Percentiles rank a stretch among this genome's conserved stretches.
Conservation (phyloP, 2,329 filamentous ascomycete genomes). For the Cercospora berteroae region DNA sequence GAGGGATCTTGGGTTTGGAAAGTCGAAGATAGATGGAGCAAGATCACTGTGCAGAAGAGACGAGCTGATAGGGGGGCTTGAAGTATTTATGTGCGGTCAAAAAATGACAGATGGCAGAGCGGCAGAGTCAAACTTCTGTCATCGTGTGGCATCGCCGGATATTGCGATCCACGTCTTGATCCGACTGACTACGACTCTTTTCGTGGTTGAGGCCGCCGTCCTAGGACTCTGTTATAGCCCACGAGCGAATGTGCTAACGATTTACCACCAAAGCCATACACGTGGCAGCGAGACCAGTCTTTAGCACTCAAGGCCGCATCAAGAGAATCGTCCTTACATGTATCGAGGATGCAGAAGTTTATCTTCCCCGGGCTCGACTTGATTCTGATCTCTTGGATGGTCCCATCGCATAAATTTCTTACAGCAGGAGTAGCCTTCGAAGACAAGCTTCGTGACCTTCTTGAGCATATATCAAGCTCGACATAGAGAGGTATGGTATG, state of each 20-base stretch:
- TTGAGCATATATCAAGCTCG: not conserved
- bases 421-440: not conserved
- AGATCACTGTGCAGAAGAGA: not conserved
- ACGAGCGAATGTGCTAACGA: not conserved
- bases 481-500: too few relatives aligned
- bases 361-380: too few relatives aligned
- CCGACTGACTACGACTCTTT: not conserved
- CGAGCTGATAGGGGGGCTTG: not conserved
- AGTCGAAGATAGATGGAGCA: not conserved
- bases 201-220: not conserved
- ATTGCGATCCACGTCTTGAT: not conserved
- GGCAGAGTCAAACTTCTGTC: not conserved
- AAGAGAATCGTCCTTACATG: not conserved
- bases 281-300: too few relatives aligned
- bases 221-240: not conserved
- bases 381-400: too few relatives aligned
- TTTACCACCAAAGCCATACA: not conserved
- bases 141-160: not conserved
- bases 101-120: not conserved
- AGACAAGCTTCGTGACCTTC: not conserved
- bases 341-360: not conserved
- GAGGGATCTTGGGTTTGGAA: not conserved
- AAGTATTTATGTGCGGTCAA: not conserved
- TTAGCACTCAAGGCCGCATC: not conserved
- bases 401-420: too few relatives aligned